phyloP scores from a whole-genome alignment of 768 basidiomycete species.

The Tulasnella sp. region DNA sequence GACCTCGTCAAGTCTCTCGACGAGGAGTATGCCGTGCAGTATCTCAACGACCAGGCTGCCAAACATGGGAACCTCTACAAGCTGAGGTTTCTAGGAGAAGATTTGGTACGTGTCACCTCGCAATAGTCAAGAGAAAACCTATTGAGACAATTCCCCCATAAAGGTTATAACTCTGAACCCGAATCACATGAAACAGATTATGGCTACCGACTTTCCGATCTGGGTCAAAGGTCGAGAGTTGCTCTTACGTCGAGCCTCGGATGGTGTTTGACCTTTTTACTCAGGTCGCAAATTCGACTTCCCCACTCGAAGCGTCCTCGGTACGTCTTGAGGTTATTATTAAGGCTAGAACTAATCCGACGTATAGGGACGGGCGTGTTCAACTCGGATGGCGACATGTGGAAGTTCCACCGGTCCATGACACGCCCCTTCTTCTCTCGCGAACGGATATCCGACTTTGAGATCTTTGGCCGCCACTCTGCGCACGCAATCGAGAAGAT shows the following conservation, averaged over 20 bases:
- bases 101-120: background rate
- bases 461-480: conserved; percentile 45
- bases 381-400: conserved; percentile 40
- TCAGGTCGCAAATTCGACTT: background rate
- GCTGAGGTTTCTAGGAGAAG: conserved; percentile 18
- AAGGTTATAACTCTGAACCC: conserved; percentile 28
- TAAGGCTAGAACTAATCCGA: too few relatives aligned
- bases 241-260: background rate
- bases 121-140: background rate
- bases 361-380: conserved; percentile 47
- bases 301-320: conserved; percentile 24
- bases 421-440: conserved; percentile 58
- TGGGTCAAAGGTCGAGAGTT: conserved; percentile 40
- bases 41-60: conserved; percentile 21
- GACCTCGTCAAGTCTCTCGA: conserved; percentile 22
- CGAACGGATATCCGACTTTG: conserved; percentile 49
- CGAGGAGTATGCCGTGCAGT: conserved; percentile 26
- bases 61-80: conserved; percentile 24
- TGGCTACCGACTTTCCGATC: conserved; percentile 46
- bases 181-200: conserved; percentile 40
- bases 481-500: conserved; percentile 36
- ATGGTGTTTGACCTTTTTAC: background rate
- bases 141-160: conserved; percentile 23
- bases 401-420: conserved; percentile 65
- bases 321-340: conserved; percentile 21